These are phyloP conservation scores for Solanum appendiculatum DNA, from an alignment of 257 asterid species.

Conservation along the genomic window DNA sequence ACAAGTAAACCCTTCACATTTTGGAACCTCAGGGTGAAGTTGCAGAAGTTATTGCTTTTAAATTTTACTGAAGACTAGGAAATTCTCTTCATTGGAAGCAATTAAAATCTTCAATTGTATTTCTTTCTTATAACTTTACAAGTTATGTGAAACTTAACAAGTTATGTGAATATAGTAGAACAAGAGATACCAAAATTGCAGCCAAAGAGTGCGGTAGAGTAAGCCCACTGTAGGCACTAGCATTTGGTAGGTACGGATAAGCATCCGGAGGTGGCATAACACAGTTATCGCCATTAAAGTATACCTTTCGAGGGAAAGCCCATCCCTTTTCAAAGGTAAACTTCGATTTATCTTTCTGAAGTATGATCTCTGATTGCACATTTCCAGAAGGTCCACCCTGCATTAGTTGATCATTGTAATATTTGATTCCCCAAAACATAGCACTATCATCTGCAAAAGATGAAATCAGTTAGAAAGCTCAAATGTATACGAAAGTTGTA, in stretches of 20 bases:
- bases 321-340: conserved; percentile 45
- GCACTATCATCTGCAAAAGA: conserved; percentile 36
- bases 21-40: background rate
- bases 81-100: background rate
- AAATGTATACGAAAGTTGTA: background rate
- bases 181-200: conserved; percentile 1
- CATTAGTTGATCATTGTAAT: conserved; percentile 33
- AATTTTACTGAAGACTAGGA: background rate
- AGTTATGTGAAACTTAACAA: conserved; percentile 6
- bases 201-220: background rate
- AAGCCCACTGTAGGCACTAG: background rate
- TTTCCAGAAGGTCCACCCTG: conserved; percentile 31
- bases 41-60: background rate
- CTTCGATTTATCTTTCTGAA: conserved; percentile 22
- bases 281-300: conserved; percentile 42
- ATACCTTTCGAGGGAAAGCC: conserved; percentile 42
- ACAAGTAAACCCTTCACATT: background rate
- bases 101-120: background rate
- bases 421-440: conserved; percentile 37
- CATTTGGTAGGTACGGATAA: conserved; percentile 30
- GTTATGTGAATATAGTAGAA: conserved; percentile 6
- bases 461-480: background rate
- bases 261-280: conserved; percentile 41
- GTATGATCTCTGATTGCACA: conserved; percentile 43
- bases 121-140: background rate